Percentiles rank a stretch among this genome's conserved stretches.
These are phyloP conservation scores for Vigna angularis DNA, from an alignment of 306 rosid genomes.

Conservation along the genomic window DNA sequence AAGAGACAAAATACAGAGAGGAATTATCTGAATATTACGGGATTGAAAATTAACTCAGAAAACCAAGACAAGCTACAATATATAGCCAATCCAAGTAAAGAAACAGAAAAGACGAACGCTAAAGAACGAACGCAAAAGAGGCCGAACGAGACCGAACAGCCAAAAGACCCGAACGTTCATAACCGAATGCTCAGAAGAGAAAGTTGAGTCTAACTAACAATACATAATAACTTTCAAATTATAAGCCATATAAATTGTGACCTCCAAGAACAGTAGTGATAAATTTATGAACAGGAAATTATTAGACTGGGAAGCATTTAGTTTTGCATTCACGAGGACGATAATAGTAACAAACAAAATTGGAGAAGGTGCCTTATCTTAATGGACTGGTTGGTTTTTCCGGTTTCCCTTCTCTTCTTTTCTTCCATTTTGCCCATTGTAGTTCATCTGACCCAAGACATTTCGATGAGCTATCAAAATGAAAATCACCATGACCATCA, in stretches of 20 bases:
- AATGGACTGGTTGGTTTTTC: not conserved
- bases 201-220: no score
- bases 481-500: not conserved
- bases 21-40: no score
- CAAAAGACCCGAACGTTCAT: no score
- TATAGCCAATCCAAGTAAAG: no score
- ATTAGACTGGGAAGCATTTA: not conserved
- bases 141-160: no score
- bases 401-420: not conserved
- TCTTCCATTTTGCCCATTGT: not conserved
- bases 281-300: not conserved
- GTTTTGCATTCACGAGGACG: not conserved
- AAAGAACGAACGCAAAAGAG: no score
- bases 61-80: no score
- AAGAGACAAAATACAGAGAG: no score
- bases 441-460: slow-evolving; percentile 2
- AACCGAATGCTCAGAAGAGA: no score
- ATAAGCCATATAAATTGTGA: not conserved
- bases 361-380: not conserved
- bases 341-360: not conserved
- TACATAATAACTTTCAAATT: not conserved
- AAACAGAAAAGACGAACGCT: no score
- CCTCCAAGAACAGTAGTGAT: not conserved
- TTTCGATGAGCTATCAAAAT: slow-evolving; percentile 29
- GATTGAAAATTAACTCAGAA: no score